Percentiles rank a stretch among this genome's conserved stretches.
Evolutionary conservation across 495 filamentous ascomycete genomes (phyloP).

Genomic region (Endocarpon pusillum): DNA sequence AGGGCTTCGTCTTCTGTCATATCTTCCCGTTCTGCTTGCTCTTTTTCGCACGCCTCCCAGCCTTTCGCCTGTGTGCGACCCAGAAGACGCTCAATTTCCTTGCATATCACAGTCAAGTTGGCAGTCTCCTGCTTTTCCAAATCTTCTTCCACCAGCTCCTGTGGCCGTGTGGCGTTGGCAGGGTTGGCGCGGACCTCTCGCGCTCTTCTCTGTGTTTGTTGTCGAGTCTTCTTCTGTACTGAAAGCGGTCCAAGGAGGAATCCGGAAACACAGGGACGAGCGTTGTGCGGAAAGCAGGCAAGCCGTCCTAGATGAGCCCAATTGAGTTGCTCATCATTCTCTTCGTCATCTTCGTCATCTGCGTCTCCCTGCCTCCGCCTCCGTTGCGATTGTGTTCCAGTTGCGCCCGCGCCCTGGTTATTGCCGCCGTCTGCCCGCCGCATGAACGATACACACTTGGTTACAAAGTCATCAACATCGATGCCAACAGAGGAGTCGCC

Average conservation of each 20-base stretch:
- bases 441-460: conserved; percentile 85
- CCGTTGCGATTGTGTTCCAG: conserved; percentile 5
- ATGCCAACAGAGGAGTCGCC: conserved; percentile 55
- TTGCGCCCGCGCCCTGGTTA: conserved; percentile 28
- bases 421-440: no score
- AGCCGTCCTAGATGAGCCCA: conserved; percentile 72
- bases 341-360: conserved; percentile 42
- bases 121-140: conserved; percentile 54
- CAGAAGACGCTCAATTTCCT: conserved; percentile 39
- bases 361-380: conserved; percentile 19
- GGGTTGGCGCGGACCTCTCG: conserved; percentile 45
- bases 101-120: conserved; percentile 54
- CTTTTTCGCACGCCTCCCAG: conserved; percentile 17
- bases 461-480: conserved; percentile 86
- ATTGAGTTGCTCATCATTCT: conserved; percentile 61
- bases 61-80: conserved; percentile 18
- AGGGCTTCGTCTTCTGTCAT: conserved; percentile 18
- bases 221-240: conserved; percentile 64
- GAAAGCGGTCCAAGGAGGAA: conserved; percentile 85
- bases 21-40: conserved; percentile 18
- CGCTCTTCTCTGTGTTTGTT: conserved; percentile 44
- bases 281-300: conserved; percentile 53
- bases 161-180: conserved; percentile 45
- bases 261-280: conserved; percentile 58
- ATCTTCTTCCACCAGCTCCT: conserved; percentile 54